Evolutionary conservation across 495 filamentous ascomycete species (phyloP), one percentile per base, ranked within the genome.

Genomic region (Trichoderma asperelloides): DNA sequence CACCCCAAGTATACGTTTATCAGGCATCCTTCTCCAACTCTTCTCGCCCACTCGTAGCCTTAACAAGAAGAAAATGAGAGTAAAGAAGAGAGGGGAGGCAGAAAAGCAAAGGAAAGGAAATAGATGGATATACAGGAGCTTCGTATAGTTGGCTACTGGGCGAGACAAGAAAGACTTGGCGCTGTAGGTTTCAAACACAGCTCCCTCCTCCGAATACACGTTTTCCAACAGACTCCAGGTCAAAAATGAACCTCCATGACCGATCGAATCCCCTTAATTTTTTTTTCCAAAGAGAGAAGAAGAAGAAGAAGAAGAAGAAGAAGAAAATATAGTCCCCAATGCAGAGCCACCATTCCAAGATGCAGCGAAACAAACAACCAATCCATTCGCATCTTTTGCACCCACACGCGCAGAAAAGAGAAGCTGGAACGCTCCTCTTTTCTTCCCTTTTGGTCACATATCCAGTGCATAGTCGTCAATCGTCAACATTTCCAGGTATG

Each of bases 151-250:
- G 21, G 51, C 51, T 45, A 65, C 65, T 49, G 66, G 71, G 69
- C 67, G 49, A 67, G 71, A 68, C 70, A 55, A 67, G 71, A 68
- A 69, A 55, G 6, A 27, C 65, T 70, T 72, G 64, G 71, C 70
- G 67, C 68, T 68, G 71, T 68, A 71, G 71, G 23, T 51, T 51
- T 25, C 37, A 63, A 65, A 62, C 63, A 47, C 51, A 60, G 51
- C 51, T 49, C 51, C 25, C 51, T 28, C 25, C 51, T 23, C 25
- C 25, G 16, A 60, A 60, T 60, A 60, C 27, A 37, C 25, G 28
- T 66, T 68, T 47, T 45, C 49, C 6, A 67, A 23, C 28, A 67
- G 30, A 30, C 40, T 67, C 65, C 64, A 68, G 55, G 62, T 62
- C 51, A 28, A 57, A 57, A 64, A 55, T 33, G 37, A 28, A 11